A percentile compares a stretch with the other conserved stretches of the same genome.
Conservation (phyloP, 192 early-diverging fungal genomes). For the Chytriomyces confervae region DNA sequence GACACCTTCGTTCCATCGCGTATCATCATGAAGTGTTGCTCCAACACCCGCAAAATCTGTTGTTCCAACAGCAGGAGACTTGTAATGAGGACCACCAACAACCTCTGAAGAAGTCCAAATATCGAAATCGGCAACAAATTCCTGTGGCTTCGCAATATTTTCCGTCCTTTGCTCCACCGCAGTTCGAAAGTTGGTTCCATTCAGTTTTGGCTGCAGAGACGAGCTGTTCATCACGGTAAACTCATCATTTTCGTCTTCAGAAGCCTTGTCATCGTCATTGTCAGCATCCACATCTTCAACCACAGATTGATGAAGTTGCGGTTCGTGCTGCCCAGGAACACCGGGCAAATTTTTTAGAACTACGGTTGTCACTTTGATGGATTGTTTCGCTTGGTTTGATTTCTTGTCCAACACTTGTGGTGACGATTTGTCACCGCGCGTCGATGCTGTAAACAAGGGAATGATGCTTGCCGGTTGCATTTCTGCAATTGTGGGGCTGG, state of each 20-base stretch:
- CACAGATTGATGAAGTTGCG: too few relatives aligned
- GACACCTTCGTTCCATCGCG: too few relatives aligned
- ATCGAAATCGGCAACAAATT: background rate
- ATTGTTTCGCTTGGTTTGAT: too few relatives aligned
- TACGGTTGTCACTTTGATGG: too few relatives aligned
- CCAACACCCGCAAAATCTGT: too few relatives aligned
- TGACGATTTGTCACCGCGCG: background rate
- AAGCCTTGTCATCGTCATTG: background rate
- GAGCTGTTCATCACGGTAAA: background rate
- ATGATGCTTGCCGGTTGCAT: background rate
- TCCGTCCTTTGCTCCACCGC: too few relatives aligned
- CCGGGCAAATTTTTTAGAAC: conserved; percentile 24
- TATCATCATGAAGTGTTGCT: too few relatives aligned
- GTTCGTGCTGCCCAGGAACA: conserved; percentile 6
- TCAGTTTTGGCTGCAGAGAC: background rate
- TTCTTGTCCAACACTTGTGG: too few relatives aligned
- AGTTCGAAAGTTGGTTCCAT: too few relatives aligned
- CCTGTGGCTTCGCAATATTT: background rate
- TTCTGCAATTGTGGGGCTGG: background rate
- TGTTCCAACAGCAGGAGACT: too few relatives aligned
- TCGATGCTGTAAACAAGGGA: background rate
- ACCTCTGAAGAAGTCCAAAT: background rate
- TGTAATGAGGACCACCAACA: background rate
- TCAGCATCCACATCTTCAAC: too few relatives aligned
- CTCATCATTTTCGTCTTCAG: background rate